phyloP scores from a whole-genome alignment of 306 rosid genomes.

The Quercus berberidifolia region DNA sequence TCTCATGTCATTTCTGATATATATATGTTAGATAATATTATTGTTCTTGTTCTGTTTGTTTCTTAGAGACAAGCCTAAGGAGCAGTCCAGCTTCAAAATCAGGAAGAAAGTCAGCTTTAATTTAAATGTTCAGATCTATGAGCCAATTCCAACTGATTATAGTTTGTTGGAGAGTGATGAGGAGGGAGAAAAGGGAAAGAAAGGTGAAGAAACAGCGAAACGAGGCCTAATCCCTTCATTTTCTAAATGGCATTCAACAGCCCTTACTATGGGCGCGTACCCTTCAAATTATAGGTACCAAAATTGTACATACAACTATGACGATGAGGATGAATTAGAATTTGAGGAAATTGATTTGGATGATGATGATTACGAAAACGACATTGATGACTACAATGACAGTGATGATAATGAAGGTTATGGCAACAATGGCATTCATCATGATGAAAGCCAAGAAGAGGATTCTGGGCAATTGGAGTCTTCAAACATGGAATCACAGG shows the following conservation, averaged over 20 bases:
- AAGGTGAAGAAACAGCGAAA: conserved; percentile 12
- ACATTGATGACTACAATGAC: conserved; percentile 11
- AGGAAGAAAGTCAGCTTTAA: conserved; percentile 89
- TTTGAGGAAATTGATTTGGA: conserved; percentile 52
- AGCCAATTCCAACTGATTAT: conserved; percentile 55
- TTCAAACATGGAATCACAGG: conserved; percentile 16
- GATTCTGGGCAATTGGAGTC: conserved; percentile 16
- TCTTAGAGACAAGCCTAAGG: conserved; percentile 52
- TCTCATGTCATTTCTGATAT: conserved; percentile 10
- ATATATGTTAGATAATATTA: conserved; percentile 4
- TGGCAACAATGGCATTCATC: conserved; percentile 14
- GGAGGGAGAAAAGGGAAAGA: conserved; percentile 36
- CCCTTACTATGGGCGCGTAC: conserved; percentile 22
- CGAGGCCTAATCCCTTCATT: conserved; percentile 22
- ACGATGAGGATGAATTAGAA: conserved; percentile 52
- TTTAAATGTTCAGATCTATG: conserved; percentile 74
- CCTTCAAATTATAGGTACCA: conserved; percentile 74
- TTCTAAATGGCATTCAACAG: conserved; percentile 19
- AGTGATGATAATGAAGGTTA: conserved; percentile 21
- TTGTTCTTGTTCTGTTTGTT: conserved; percentile 12
- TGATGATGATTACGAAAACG: conserved; percentile 35
- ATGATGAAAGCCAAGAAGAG: conserved; percentile 33
- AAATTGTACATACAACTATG: conserved; percentile 48
- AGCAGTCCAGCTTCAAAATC: conserved; percentile 44
- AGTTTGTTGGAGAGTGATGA: conserved; percentile 41